Evolutionary conservation across 1,284 basidiomycete genomes (phyloP).

Genomic region (Ustilago curta): DNA sequence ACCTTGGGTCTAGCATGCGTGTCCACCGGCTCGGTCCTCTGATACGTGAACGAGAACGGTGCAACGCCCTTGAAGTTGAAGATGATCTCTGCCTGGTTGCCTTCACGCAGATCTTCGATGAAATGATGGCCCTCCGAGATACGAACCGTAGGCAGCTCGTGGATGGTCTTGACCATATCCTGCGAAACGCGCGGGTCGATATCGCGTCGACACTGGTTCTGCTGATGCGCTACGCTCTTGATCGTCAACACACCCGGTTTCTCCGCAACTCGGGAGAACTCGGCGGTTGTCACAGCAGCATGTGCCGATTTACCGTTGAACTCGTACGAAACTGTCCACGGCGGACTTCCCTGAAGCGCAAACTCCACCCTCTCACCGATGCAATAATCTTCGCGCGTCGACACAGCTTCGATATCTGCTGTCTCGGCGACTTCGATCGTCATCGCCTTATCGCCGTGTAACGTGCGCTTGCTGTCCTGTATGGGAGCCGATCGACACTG

Average conservation of each 20-base stretch:
- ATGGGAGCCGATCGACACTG: constrained; percentile 41
- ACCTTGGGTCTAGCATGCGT: constrained; percentile 56
- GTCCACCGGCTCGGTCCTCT: constrained; percentile 69
- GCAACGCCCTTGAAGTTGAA: constrained; percentile 89
- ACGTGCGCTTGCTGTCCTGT: constrained; percentile 10
- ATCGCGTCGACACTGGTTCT: constrained; percentile 70
- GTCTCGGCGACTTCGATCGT: constrained; percentile 86
- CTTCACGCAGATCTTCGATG: constrained; percentile 86
- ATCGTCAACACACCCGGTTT: constrained; percentile 84
- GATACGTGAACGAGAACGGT: constrained; percentile 85
- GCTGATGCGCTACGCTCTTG: constrained; percentile 83
- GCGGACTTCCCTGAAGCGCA: constrained; percentile 92
- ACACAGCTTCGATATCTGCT: constrained; percentile 87
- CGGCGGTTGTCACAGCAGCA: constrained; percentile 81
- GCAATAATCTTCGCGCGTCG: constrained; percentile 83
- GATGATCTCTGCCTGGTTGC: constrained; percentile 84
- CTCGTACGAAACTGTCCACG: constrained; percentile 92
- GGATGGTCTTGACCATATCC: constrained; percentile 78
- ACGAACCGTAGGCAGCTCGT: constrained; percentile 85
- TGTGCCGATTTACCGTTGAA: constrained; percentile 81
- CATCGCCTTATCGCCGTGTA: constrained; percentile 24
- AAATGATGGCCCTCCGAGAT: constrained; percentile 85
- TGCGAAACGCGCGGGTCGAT: constrained; percentile 67
- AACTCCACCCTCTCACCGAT: constrained; percentile 91
- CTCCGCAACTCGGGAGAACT: constrained; percentile 85